phyloP scores from a whole-genome alignment of 1,284 basidiomycete species.

The Irpex rosettiformis region DNA sequence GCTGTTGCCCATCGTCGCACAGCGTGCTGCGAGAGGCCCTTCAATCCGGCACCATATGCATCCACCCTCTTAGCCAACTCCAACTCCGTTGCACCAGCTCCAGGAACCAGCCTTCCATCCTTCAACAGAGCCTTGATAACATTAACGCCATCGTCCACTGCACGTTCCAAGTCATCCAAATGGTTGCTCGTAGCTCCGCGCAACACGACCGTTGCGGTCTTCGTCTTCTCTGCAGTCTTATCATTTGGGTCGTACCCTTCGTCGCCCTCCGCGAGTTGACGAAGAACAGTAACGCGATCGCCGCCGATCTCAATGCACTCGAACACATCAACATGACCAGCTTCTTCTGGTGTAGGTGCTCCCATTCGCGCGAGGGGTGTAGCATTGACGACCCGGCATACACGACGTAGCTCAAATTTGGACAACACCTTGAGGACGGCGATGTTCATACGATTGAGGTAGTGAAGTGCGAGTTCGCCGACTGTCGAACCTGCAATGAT shows the following conservation, averaged over 20 bases:
- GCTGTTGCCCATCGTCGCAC: constrained; percentile 90
- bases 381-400: constrained; percentile 94
- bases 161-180: constrained; percentile 92
- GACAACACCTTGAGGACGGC: constrained; percentile 96
- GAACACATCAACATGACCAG: constrained; percentile 90
- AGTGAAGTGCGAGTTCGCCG: constrained; percentile 96
- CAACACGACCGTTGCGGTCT: constrained; percentile 91
- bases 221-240: constrained; percentile 62
- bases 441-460: constrained; percentile 92
- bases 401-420: constrained; percentile 94
- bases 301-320: constrained; percentile 97
- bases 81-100: constrained; percentile 92
- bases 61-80: constrained; percentile 87
- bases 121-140: constrained; percentile 94
- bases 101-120: constrained; percentile 88
- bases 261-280: constrained; percentile 73
- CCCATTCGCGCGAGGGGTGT: constrained; percentile 95
- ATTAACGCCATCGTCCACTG: constrained; percentile 96
- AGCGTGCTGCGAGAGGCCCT: constrained; percentile 92
- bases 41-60: constrained; percentile 83
- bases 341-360: constrained; percentile 95
- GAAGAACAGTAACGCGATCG: constrained; percentile 94
- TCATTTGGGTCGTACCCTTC: constrained; percentile 47
- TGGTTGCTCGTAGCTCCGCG: constrained; percentile 96
- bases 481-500: constrained; percentile 92